phyloP scores from a whole-genome alignment of 768 basidiomycete genomes.

The Pisolithus orientalis region DNA sequence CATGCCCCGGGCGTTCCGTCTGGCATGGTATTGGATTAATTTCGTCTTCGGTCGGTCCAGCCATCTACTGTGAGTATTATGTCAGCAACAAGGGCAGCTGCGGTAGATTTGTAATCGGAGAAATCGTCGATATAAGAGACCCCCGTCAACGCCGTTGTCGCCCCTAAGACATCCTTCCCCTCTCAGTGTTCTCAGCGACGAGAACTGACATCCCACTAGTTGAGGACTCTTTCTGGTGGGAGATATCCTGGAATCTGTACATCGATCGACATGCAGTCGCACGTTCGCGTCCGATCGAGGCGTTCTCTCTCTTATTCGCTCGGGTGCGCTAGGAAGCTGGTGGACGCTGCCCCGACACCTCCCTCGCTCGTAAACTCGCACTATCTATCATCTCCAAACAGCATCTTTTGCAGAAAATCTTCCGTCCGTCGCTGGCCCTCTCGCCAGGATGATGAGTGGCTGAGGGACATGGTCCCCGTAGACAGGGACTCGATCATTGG shows the following conservation, averaged over 20 bases:
- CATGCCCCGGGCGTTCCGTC: too few relatives aligned
- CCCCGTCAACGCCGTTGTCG: too few relatives aligned
- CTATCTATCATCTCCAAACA: conserved; percentile 44
- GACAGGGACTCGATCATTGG: conserved; percentile 2
- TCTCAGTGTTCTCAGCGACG: not conserved
- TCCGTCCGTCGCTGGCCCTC: conserved; percentile 34
- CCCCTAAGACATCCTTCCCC: too few relatives aligned
- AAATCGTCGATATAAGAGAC: too few relatives aligned
- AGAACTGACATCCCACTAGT: conserved; percentile 3
- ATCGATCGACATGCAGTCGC: not conserved
- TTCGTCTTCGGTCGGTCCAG: too few relatives aligned
- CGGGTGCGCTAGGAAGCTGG: conserved; percentile 11
- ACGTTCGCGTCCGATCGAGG: conserved; percentile 2
- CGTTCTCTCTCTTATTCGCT: conserved; percentile 11
- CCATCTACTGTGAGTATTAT: too few relatives aligned
- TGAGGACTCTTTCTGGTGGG: too few relatives aligned
- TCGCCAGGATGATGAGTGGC: conserved; percentile 52
- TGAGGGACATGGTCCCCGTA: conserved; percentile 55
- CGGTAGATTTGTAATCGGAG: too few relatives aligned
- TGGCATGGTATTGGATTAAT: too few relatives aligned
- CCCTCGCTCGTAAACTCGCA: conserved; percentile 53
- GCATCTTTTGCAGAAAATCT: conserved; percentile 39
- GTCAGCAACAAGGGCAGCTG: too few relatives aligned
- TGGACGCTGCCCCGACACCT: conserved; percentile 44
- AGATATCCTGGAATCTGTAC: too few relatives aligned